Percentiles rank a stretch among this genome's conserved stretches.
Evolutionary conservation across 1,139 yeast species (phyloP).

Genomic region (Pichia sp.): DNA sequence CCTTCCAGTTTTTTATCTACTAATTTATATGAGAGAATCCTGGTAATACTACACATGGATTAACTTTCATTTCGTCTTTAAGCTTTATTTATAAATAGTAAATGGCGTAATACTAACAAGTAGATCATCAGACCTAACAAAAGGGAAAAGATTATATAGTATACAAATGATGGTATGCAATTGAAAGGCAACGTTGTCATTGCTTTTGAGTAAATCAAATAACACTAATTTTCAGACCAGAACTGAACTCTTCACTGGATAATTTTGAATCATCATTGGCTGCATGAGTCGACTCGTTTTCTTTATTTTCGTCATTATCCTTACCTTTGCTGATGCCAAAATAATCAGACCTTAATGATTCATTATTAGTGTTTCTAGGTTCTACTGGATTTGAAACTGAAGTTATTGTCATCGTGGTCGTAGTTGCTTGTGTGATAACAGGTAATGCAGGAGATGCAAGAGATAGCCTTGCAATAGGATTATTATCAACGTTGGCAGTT

Average conservation of each 20-base stretch:
- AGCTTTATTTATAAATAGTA: neutral
- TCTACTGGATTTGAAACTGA: conserved; percentile 1
- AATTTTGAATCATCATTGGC: conserved; percentile 1
- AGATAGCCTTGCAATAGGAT: conserved; percentile 28
- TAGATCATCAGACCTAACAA: neutral
- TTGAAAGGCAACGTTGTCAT: neutral
- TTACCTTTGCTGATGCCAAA: neutral
- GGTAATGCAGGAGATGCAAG: conserved; percentile 33
- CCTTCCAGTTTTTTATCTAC: too few species aligned
- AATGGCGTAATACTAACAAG: neutral
- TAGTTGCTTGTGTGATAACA: conserved; percentile 33
- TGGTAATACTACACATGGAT: too few species aligned
- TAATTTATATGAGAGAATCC: too few species aligned
- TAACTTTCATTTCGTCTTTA: too few species aligned
- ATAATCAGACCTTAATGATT: conserved; percentile 7
- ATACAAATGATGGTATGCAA: neutral
- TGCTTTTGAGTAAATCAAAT: neutral
- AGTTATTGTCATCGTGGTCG: conserved; percentile 26
- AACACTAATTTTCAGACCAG: conserved; percentile 18
- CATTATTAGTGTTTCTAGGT: conserved; percentile 1
- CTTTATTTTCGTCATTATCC: conserved; percentile 1
- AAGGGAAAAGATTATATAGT: neutral
- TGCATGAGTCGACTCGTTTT: conserved; percentile 1
- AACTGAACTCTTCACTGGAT: conserved; percentile 10
- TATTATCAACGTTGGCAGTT: conserved; percentile 15